Evolutionary conservation across 2,329 filamentous ascomycete species (phyloP), one percentile per base, ranked within the genome.

Genomic region (Scedosporium apiospermum): DNA sequence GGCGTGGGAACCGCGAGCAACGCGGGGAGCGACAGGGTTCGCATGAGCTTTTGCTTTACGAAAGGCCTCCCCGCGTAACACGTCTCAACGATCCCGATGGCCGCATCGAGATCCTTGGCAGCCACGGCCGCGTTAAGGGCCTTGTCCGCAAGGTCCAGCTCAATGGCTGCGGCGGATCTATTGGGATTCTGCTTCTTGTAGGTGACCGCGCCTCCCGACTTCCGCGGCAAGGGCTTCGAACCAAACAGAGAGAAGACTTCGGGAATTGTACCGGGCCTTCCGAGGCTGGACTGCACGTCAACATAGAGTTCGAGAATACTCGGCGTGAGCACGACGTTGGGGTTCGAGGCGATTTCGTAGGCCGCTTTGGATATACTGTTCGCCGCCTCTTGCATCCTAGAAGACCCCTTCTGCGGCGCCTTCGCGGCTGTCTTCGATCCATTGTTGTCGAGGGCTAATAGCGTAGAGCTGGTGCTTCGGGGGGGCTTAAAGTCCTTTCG

Each of bases 51-150:
- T 64, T 83, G 80, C 53, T 86, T 82, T 57, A 80, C 78, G 72
- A 86, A 93, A 21, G 90, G 88, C 14, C 81, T 82, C 2, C 85
- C 80, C 63, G 81, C 81, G 72, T 89, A 91, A 41, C 86, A 84
- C 60, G 82, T 83, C 65, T 91, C 86, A 62, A 93, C 82, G 62
- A 93, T 85, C 62, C 86, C 86, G 51, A 98, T 82, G 4, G 91
- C 89, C 2, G 93, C 83, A 26, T 88, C 82, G 18, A 99, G 80
- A 71, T 96, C 86, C 73, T 88, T 90, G 62, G 87, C 83, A 58
- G 88, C 82, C 68, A 98, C 91, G 49, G 95, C 93, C 3, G 88
- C 84, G 64, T 89, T 83, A 57, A 99, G 80, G 1, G 93, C 93
- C 66, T 80, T 78, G 64, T 89, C 85, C 26, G 91, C 91, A 7